Conservation (phyloP, 2,329 filamentous ascomycete species). For the Aureobasidium sp. region DNA sequence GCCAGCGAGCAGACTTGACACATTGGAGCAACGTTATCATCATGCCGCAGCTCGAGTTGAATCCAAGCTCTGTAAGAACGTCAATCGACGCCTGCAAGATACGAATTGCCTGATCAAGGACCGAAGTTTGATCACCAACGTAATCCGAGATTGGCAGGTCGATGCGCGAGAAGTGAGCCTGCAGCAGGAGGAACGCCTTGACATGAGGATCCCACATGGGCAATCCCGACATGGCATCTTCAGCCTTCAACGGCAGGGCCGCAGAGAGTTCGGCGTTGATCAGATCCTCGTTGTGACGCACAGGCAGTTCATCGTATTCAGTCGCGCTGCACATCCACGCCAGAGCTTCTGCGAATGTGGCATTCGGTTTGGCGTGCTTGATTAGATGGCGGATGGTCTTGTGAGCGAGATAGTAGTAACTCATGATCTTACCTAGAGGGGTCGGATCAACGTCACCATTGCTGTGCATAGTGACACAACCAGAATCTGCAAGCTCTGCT, state of each 20-base stretch:
- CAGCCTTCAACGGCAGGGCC: constrained; percentile 65
- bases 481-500: constrained; percentile 71
- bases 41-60: constrained; percentile 66
- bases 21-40: constrained; percentile 85
- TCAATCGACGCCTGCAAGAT: constrained; percentile 95
- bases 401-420: constrained; percentile 95
- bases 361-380: constrained; percentile 65
- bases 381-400: constrained; percentile 84
- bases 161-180: constrained; percentile 90
- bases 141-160: constrained; percentile 94
- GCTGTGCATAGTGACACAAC: constrained; percentile 73
- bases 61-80: constrained; percentile 82
- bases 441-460: constrained; percentile 89
- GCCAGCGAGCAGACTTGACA: constrained; percentile 91
- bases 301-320: constrained; percentile 95
- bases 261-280: constrained; percentile 87
- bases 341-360: constrained; percentile 73
- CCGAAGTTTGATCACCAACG: constrained; percentile 81
- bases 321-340: constrained; percentile 90
- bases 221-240: constrained; percentile 51
- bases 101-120: constrained; percentile 93
- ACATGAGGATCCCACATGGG: constrained; percentile 99
- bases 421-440: constrained; percentile 95
- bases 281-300: constrained; percentile 96
- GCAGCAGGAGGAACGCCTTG: constrained; percentile 87